phyloP scores from a whole-genome alignment of 1,139 yeast genomes.

The Yamadazyma pseudoaaseri region DNA sequence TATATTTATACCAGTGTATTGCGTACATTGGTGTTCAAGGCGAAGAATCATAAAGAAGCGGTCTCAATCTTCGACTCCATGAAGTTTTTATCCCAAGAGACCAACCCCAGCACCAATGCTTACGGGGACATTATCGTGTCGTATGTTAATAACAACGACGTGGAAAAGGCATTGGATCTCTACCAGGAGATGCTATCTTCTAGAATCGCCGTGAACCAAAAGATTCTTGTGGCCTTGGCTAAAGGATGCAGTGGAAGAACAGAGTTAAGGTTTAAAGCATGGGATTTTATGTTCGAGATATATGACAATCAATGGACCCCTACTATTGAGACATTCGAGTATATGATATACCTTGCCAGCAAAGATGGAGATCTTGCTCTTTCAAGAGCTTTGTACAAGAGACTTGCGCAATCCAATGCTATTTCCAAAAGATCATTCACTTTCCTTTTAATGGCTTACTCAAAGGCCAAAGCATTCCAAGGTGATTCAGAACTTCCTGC shows the following conservation, averaged over 20 bases:
- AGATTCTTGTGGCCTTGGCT: slow-evolving; percentile 64
- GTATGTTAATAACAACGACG: slow-evolving; percentile 57
- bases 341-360: slow-evolving; percentile 72
- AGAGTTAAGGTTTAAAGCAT: slow-evolving; percentile 55
- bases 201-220: slow-evolving; percentile 32
- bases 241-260: slow-evolving; percentile 65
- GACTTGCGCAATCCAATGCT: slow-evolving; percentile 45
- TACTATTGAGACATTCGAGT: slow-evolving; percentile 55
- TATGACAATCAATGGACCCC: slow-evolving; percentile 51
- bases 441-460: slow-evolving; percentile 56
- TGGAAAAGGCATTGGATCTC: slow-evolving; percentile 74
- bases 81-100: slow-evolving; percentile 68
- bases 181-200: slow-evolving; percentile 63
- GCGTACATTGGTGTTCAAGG: slow-evolving; percentile 60
- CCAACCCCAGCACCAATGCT: slow-evolving; percentile 65
- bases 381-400: slow-evolving; percentile 68
- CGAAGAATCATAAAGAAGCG: slow-evolving; percentile 59
- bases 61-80: slow-evolving; percentile 76
- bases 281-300: slow-evolving; percentile 76
- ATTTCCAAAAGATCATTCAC: slow-evolving; percentile 46
- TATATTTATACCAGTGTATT: slow-evolving; percentile 62
- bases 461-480: slow-evolving; percentile 27
- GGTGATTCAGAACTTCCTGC: slow-evolving; percentile 30
- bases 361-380: slow-evolving; percentile 77
- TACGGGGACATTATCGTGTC: slow-evolving; percentile 72